Evolutionary conservation across 2,329 filamentous ascomycete genomes (phyloP).

Genomic region (Monosporascus sp.): DNA sequence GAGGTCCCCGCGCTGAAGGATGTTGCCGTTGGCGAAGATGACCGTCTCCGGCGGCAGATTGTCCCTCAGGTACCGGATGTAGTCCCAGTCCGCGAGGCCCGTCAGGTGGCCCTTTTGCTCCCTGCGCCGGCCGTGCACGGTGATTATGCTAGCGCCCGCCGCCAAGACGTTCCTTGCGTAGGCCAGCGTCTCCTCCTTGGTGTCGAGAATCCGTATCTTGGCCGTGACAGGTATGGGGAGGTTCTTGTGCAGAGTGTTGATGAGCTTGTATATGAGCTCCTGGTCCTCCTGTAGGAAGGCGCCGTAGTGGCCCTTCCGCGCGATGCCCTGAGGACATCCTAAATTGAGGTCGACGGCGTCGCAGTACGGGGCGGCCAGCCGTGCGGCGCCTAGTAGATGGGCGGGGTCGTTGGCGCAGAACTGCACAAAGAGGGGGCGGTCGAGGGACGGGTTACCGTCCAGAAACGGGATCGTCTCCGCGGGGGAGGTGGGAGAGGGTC

Average conservation of each 20-base stretch:
- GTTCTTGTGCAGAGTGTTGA: slow-evolving; percentile 74
- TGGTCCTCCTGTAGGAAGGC: slow-evolving; percentile 94
- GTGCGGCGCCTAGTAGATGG: slow-evolving; percentile 74
- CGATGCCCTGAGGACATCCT: slow-evolving; percentile 94
- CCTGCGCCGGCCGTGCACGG: slow-evolving; percentile 80
- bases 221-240: slow-evolving; percentile 84
- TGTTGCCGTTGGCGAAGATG: slow-evolving; percentile 94
- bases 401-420: slow-evolving; percentile 89
- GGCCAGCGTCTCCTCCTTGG: slow-evolving; percentile 75
- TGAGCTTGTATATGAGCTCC: slow-evolving; percentile 73
- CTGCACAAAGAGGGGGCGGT: slow-evolving; percentile 90
- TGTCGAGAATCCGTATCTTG: slow-evolving; percentile 89
- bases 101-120: slow-evolving; percentile 97
- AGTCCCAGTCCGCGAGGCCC: slow-evolving; percentile 86
- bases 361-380: slow-evolving; percentile 76
- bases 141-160: slow-evolving; percentile 88
- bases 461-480: slow-evolving; percentile 50
- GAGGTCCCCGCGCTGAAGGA: slow-evolving; percentile 75
- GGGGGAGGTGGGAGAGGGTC: slow-evolving; percentile 15
- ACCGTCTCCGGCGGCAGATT: slow-evolving; percentile 82
- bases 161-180: slow-evolving; percentile 85
- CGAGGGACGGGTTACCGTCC: slow-evolving; percentile 79
- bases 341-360: slow-evolving; percentile 95
- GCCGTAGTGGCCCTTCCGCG: slow-evolving; percentile 83
- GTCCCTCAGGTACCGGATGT: slow-evolving; percentile 76